Conservation (phyloP, 805 yeast species). For the Ogataea pini region DNA sequence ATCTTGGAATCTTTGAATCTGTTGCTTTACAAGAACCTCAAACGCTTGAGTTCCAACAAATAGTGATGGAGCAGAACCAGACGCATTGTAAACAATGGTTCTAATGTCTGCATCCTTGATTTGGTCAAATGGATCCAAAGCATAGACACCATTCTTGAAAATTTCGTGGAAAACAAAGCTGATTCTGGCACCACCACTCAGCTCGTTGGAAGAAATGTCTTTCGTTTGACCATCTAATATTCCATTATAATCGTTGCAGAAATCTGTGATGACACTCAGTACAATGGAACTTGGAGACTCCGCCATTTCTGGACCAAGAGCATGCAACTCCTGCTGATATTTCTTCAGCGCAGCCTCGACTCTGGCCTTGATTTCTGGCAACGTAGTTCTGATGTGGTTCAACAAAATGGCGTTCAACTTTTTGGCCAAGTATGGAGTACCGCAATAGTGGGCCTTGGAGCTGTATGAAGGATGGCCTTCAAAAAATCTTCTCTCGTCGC, state of each 20-base stretch:
- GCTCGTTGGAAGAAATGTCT: constrained; percentile 84
- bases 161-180: constrained; percentile 96
- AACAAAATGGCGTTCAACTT: constrained; percentile 84
- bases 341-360: constrained; percentile 83
- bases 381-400: constrained; percentile 83
- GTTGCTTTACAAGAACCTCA: constrained; percentile 93
- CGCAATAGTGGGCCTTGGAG: constrained; percentile 93
- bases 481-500: constrained; percentile 77
- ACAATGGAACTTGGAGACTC: constrained; percentile 91
- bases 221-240: constrained; percentile 90
- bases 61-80: constrained; percentile 94
- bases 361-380: constrained; percentile 91
- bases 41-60: constrained; percentile 98
- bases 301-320: constrained; percentile 85
- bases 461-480: constrained; percentile 89
- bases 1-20: constrained; percentile 90
- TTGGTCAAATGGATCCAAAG: constrained; percentile 95
- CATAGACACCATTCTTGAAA: constrained; percentile 85
- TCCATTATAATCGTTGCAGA: constrained; percentile 86
- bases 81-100: constrained; percentile 94
- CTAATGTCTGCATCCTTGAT: constrained; percentile 94
- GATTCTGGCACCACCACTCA: constrained; percentile 97
- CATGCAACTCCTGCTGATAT: constrained; percentile 73
- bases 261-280: constrained; percentile 86
- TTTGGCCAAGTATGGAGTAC: constrained; percentile 96